phyloP scores from a whole-genome alignment of 257 asterid species.

The Cinchona pubescens region DNA sequence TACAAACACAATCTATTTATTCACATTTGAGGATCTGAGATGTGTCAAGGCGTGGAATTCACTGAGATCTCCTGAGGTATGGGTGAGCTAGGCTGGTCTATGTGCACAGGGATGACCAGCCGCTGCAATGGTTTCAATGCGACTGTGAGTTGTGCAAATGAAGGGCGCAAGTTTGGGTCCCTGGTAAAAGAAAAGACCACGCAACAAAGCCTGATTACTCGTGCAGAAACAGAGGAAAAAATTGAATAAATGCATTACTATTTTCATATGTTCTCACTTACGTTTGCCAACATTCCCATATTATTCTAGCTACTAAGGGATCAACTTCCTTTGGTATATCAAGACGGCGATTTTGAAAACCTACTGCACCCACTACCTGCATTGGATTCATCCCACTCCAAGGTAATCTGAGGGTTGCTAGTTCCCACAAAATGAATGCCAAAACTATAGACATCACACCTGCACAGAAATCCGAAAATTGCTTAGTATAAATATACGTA shows the following conservation, averaged over 20 bases:
- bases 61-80: slow-evolving; percentile 57
- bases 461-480: slow-evolving; percentile 28
- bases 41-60: slow-evolving; percentile 54
- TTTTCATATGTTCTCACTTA: slow-evolving; percentile 29
- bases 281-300: slow-evolving; percentile 99
- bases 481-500: background rate
- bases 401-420: slow-evolving; percentile 87
- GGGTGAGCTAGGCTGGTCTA: slow-evolving; percentile 52
- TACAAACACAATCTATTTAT: background rate
- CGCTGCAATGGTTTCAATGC: slow-evolving; percentile 91
- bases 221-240: background rate
- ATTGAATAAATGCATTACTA: background rate
- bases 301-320: slow-evolving; percentile 87
- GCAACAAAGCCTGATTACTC: slow-evolving; percentile 3
- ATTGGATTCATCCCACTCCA: slow-evolving; percentile 99
- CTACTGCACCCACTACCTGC: slow-evolving; percentile 99
- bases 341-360: slow-evolving; percentile 93
- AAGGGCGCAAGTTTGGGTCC: slow-evolving; percentile 91
- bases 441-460: slow-evolving; percentile 98
- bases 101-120: slow-evolving; percentile 57
- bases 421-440: slow-evolving; percentile 98
- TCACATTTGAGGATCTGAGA: slow-evolving; percentile 11
- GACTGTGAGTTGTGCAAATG: slow-evolving; percentile 80
- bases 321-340: slow-evolving; percentile 97
- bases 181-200: slow-evolving; percentile 37